A percentile compares a stretch with the other conserved stretches of the same genome.
phyloP scores from a whole-genome alignment of 441 rosid species.

The Corymbia citriodora region DNA sequence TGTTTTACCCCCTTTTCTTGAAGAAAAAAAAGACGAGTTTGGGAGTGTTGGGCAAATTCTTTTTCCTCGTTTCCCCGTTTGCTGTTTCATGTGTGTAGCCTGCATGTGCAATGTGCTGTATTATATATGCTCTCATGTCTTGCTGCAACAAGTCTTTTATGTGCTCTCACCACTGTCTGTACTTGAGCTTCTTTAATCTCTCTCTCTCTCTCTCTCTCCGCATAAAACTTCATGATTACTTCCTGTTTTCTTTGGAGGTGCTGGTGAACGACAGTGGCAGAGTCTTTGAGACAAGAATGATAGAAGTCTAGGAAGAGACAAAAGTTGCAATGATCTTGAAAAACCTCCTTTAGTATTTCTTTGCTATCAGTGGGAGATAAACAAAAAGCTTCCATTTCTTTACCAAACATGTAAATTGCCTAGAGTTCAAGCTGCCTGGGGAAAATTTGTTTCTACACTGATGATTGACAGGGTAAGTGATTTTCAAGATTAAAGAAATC shows the following conservation, averaged over 20 bases:
- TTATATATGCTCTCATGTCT: background rate
- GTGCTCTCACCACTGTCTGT: background rate
- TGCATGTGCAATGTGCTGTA: background rate
- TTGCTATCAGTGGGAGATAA: background rate
- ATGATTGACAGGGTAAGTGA: background rate
- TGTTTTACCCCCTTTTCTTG: background rate
- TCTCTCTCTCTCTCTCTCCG: background rate
- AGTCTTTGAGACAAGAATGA: background rate
- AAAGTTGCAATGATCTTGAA: background rate
- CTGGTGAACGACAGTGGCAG: background rate
- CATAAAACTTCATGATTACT: background rate
- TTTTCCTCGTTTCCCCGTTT: background rate
- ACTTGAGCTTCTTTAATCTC: background rate
- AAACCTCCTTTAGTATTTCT: background rate
- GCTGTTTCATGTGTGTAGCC: background rate
- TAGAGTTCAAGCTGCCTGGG: background rate
- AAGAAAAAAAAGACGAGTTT: background rate
- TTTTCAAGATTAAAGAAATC: background rate
- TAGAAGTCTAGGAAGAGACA: background rate
- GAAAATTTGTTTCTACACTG: background rate
- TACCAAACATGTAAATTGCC: background rate
- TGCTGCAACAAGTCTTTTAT: background rate
- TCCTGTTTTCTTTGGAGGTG: background rate
- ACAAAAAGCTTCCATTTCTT: background rate
- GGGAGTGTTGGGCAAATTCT: background rate